Conservation (phyloP, 2,329 filamentous ascomycete species). For the Falciphora oryzae region DNA sequence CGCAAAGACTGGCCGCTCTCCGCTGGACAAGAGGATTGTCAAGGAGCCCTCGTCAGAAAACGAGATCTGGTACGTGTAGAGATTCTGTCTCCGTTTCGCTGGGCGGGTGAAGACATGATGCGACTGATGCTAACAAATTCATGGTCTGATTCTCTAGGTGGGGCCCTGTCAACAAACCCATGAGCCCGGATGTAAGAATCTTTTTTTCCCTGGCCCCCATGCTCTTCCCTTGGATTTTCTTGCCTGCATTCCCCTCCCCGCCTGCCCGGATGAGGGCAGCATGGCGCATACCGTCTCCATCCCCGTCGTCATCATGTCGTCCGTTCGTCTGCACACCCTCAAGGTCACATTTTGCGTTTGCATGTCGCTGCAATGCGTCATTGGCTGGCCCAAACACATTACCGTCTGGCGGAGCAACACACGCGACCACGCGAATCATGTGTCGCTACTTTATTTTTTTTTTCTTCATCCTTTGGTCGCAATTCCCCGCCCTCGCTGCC, state of each 20-base stretch:
- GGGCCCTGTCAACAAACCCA: conserved; percentile 99
- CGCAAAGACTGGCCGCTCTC: conserved; percentile 95
- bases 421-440: background rate
- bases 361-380: background rate
- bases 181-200: conserved; percentile 89
- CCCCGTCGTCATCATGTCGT: background rate
- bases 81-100: background rate
- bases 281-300: too few relatives aligned
- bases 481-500: background rate
- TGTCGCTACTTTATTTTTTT: background rate
- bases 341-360: background rate
- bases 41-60: conserved; percentile 84
- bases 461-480: background rate
- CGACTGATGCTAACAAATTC: conserved; percentile 4
- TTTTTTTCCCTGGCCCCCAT: background rate
- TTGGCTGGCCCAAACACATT: background rate
- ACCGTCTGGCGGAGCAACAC: background rate
- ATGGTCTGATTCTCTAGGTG: conserved; percentile 43
- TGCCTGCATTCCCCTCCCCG: background rate
- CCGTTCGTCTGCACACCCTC: background rate
- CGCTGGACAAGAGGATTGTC: conserved; percentile 95
- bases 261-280: background rate
- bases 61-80: conserved; percentile 68
- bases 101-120: conserved; percentile 8
- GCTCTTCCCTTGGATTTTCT: conserved; percentile 12